Evolutionary conservation across 2,329 filamentous ascomycete species (phyloP).

Genomic region (Acrocalymma vagum): DNA sequence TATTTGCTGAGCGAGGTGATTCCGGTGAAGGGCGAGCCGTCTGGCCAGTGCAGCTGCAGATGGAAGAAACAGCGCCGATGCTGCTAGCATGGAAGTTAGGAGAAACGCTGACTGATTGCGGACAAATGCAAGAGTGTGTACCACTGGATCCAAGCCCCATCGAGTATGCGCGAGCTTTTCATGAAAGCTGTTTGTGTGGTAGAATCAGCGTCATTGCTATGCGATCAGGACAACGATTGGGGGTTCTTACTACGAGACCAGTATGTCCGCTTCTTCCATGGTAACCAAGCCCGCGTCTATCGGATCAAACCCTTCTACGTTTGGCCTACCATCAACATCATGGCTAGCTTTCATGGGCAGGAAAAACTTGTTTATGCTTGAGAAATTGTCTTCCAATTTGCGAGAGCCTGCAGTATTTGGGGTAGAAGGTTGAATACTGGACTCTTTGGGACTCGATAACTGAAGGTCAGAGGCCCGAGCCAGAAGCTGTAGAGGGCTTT

Average conservation of each 20-base stretch:
- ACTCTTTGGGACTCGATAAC: conserved; percentile 53
- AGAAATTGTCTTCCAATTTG: too few species aligned
- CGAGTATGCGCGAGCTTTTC: conserved; percentile 75
- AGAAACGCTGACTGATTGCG: conserved; percentile 74
- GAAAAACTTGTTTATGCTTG: conserved; percentile 64
- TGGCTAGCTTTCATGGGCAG: conserved; percentile 69
- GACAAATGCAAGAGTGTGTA: conserved; percentile 73
- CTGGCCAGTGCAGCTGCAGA: conserved; percentile 71
- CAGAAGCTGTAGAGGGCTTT: conserved; percentile 77
- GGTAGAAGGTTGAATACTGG: conserved; percentile 32
- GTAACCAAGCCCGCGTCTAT: conserved; percentile 75
- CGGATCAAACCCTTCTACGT: conserved; percentile 71
- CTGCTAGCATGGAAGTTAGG: conserved; percentile 75
- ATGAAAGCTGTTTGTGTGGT: conserved; percentile 64
- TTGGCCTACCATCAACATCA: too few species aligned
- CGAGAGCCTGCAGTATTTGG: too few species aligned
- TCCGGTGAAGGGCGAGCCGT: conserved; percentile 70
- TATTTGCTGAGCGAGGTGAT: conserved; percentile 68
- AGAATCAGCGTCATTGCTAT: not conserved
- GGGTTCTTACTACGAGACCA: conserved; percentile 69
- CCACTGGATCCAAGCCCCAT: conserved; percentile 74
- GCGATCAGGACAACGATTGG: too few species aligned
- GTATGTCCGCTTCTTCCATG: conserved; percentile 67
- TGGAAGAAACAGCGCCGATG: conserved; percentile 73
- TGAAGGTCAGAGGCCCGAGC: conserved; percentile 76